Conservation (phyloP, 2,329 filamentous ascomycete species). For the Thermoascus crustaceus region DNA sequence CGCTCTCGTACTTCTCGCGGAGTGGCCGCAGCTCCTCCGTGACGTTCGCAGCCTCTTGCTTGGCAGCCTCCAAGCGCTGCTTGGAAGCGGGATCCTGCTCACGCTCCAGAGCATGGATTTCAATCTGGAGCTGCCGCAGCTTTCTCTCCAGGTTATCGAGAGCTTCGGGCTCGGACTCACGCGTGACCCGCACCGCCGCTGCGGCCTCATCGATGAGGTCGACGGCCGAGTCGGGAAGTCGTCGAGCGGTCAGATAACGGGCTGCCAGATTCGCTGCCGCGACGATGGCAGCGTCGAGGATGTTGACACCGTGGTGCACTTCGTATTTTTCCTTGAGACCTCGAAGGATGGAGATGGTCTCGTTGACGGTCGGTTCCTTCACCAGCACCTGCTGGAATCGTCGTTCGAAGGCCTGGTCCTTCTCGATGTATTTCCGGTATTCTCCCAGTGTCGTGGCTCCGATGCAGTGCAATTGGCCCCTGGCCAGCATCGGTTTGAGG, state of each 20-base stretch:
- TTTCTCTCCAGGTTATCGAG: conserved; percentile 91
- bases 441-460: conserved; percentile 91
- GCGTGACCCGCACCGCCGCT: conserved; percentile 87
- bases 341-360: conserved; percentile 96
- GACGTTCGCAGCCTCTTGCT: conserved; percentile 86
- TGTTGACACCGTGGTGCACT: conserved; percentile 95
- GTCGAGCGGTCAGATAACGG: conserved; percentile 81
- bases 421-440: conserved; percentile 98
- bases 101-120: conserved; percentile 88
- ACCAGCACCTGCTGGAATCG: conserved; percentile 97
- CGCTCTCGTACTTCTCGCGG: conserved; percentile 89
- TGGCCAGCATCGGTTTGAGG: conserved; percentile 94
- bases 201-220: conserved; percentile 95
- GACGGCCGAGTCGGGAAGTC: conserved; percentile 92
- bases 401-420: conserved; percentile 94
- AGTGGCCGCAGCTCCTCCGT: conserved; percentile 87
- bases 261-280: conserved; percentile 84
- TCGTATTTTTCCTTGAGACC: conserved; percentile 97
- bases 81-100: conserved; percentile 94
- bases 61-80: conserved; percentile 69
- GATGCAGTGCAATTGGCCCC: conserved; percentile 95
- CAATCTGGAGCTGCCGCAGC: conserved; percentile 85
- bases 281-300: conserved; percentile 88
- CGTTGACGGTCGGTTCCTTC: conserved; percentile 79
- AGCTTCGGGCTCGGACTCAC: conserved; percentile 92